phyloP scores from a whole-genome alignment of 1,284 basidiomycete species.

The Sporisorium scitamineum region DNA sequence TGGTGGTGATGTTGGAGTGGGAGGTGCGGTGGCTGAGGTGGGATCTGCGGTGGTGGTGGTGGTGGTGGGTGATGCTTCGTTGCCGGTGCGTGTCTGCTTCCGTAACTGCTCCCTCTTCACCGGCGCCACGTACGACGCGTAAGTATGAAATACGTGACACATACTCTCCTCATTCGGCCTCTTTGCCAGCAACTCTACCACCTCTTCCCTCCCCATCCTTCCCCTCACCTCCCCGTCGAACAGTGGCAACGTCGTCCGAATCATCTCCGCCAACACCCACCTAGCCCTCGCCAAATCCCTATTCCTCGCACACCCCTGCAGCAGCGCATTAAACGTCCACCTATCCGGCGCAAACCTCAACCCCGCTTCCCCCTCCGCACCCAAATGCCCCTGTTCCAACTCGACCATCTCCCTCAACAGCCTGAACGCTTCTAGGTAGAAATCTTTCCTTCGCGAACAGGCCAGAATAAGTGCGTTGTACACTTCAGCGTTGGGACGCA shows the following conservation, averaged over 20 bases:
- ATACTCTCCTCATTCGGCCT: constrained; percentile 80
- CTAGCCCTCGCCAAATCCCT: constrained; percentile 85
- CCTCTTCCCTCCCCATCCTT: constrained; percentile 39
- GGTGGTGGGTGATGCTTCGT: neutral
- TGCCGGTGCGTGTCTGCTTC: neutral
- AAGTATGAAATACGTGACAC: constrained; percentile 86
- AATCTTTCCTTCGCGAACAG: constrained; percentile 72
- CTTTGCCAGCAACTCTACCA: constrained; percentile 48
- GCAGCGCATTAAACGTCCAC: constrained; percentile 81
- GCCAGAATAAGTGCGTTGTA: constrained; percentile 87
- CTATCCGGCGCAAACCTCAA: constrained; percentile 75
- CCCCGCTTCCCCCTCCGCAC: constrained; percentile 70
- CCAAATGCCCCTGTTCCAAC: constrained; percentile 80
- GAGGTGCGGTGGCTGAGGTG: neutral
- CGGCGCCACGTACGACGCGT: constrained; percentile 80
- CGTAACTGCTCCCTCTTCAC: constrained; percentile 44
- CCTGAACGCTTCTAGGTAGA: constrained; percentile 68
- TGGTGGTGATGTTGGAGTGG: neutral
- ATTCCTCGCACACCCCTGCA: constrained; percentile 87
- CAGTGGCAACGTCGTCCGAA: constrained; percentile 70
- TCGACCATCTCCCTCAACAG: constrained; percentile 75
- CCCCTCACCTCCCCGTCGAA: constrained; percentile 24
- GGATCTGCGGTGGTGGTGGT: neutral
- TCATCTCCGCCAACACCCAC: constrained; percentile 92
- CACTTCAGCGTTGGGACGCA: constrained; percentile 77